phyloP scores from a whole-genome alignment of 768 basidiomycete genomes.

The Hericium coralloides region DNA sequence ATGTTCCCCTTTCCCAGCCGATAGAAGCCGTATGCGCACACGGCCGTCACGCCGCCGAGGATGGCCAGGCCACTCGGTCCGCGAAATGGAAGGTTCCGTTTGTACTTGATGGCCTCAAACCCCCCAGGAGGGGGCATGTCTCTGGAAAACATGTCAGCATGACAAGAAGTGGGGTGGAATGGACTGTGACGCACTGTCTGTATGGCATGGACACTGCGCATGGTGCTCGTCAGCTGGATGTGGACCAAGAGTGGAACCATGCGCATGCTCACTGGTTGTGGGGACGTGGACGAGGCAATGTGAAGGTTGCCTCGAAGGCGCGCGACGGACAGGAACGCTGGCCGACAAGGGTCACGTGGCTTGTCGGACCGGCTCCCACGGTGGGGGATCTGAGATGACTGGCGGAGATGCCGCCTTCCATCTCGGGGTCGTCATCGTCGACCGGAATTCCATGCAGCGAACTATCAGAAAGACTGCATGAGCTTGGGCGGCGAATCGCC shows the following conservation, averaged over 20 bases:
- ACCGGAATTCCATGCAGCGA: too few relatives aligned
- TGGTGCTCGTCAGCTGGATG: background rate
- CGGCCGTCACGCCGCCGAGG: constrained; percentile 75
- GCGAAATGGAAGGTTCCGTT: constrained; percentile 86
- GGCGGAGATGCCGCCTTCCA: too few relatives aligned
- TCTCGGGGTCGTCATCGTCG: too few relatives aligned
- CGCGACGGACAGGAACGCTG: too few relatives aligned
- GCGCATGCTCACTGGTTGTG: too few relatives aligned
- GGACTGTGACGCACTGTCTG: constrained; percentile 43
- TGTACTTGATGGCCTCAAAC: constrained; percentile 89
- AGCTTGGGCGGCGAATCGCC: too few relatives aligned
- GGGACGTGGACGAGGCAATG: too few relatives aligned
- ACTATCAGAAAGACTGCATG: too few relatives aligned
- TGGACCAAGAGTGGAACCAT: background rate
- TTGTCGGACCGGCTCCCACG: too few relatives aligned
- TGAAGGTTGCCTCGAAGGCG: too few relatives aligned
- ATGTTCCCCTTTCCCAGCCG: constrained; percentile 83
- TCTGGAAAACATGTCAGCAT: constrained; percentile 33
- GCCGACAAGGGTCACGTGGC: too few relatives aligned
- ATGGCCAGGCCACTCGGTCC: constrained; percentile 81
- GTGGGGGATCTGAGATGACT: too few relatives aligned
- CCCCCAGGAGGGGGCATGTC: constrained; percentile 95
- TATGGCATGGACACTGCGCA: constrained; percentile 48
- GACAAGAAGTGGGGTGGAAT: background rate
- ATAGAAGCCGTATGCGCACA: constrained; percentile 91